phyloP scores from a whole-genome alignment of 306 rosid species.

The Cucurbita maxima region DNA sequence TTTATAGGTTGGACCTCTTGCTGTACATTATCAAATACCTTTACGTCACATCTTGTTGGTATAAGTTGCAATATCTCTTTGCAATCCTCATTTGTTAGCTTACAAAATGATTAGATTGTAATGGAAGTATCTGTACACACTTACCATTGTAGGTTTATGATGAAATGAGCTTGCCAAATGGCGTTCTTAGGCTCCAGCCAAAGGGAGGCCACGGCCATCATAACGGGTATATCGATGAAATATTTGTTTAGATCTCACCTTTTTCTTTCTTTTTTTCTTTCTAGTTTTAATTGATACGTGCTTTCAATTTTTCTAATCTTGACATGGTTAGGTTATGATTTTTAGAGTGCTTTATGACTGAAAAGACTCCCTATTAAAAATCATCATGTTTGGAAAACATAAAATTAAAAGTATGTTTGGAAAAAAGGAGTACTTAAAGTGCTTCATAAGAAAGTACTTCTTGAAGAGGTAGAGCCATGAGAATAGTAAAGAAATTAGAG shows the following conservation, averaged over 20 bases:
- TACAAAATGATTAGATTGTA: background rate
- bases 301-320: background rate
- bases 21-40: constrained; percentile 78
- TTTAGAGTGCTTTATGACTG: background rate
- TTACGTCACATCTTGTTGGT: constrained; percentile 78
- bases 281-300: background rate
- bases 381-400: background rate
- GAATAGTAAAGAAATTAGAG: too few relatives aligned
- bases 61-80: constrained; percentile 10
- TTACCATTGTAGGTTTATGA: constrained; percentile 47
- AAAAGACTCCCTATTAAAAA: background rate
- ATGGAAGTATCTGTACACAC: background rate
- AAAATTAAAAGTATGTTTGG: background rate
- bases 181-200: constrained; percentile 68
- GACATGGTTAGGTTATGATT: background rate
- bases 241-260: background rate
- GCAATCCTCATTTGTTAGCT: background rate
- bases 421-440: too few relatives aligned
- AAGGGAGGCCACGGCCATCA: constrained; percentile 95
- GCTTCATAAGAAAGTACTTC: too few relatives aligned
- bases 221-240: constrained; percentile 55
- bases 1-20: constrained; percentile 82
- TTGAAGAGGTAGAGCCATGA: too few relatives aligned
- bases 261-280: background rate
- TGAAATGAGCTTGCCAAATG: constrained; percentile 95